Evolutionary conservation across 169 alveolate species (phyloP).

Genomic region (Toxoplasma gondii): DNA sequence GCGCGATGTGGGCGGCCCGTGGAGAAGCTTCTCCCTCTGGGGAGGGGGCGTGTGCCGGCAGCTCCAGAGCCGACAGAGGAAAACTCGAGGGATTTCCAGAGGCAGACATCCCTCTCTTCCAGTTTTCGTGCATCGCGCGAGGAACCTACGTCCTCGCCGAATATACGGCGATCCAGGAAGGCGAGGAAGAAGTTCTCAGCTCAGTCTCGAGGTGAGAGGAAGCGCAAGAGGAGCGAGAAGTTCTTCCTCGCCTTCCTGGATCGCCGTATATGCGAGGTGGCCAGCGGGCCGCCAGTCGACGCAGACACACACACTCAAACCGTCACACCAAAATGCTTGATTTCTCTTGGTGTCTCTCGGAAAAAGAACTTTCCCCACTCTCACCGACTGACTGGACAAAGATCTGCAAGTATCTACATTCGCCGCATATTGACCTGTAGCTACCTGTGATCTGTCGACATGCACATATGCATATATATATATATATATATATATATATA

Average conservation of each 20-base stretch:
- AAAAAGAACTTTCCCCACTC: no score
- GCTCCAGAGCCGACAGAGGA: not conserved
- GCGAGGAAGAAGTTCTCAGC: constrained; percentile 35
- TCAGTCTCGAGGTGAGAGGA: constrained; percentile 8
- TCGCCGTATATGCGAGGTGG: constrained; percentile 18
- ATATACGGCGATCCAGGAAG: constrained; percentile 23
- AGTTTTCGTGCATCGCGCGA: not conserved
- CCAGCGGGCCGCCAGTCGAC: not conserved
- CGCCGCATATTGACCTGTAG: not conserved
- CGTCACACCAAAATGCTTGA: not conserved
- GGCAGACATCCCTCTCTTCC: not conserved
- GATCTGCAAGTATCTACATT: not conserved
- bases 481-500: not conserved
- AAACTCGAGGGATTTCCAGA: no score
- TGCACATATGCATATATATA: no score
- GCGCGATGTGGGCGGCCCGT: no score
- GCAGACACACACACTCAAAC: not conserved
- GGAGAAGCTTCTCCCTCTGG: no score
- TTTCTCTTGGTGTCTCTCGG: no score
- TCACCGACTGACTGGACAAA: not conserved
- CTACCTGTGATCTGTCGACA: not conserved
- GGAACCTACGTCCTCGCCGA: constrained; percentile 36
- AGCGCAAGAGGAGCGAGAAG: not conserved
- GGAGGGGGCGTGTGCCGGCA: no score
- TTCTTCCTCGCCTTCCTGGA: constrained; percentile 28